Conservation (phyloP, 129 eudicot species). For the Helianthus annuus region HanXRQr2.0-SUNRISE NC_035437.2:29192610-29193109, state of each 20-base stretch:
- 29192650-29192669: background rate
- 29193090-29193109: slow-evolving; percentile 44
- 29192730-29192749: background rate
- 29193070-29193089: slow-evolving; percentile 38
- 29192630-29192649: background rate
- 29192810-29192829: slow-evolving; percentile 30
- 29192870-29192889: slow-evolving; percentile 18
- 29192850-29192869: slow-evolving; percentile 22
- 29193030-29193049: background rate
- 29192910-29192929: slow-evolving; percentile 46
- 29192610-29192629: background rate
- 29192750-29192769: slow-evolving; percentile 27
- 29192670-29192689: background rate
- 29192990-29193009: slow-evolving; percentile 24
- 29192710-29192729: background rate
- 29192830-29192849: slow-evolving; percentile 31
- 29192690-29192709: background rate
- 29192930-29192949: slow-evolving; percentile 25
- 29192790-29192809: slow-evolving; percentile 32
- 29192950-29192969: slow-evolving; percentile 21
- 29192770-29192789: slow-evolving; percentile 25
- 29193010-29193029: background rate
- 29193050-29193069: slow-evolving; percentile 21
- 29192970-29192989: slow-evolving; percentile 21
- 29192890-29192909: slow-evolving; percentile 24